Conservation (phyloP, 208 protist genomes). For the Wallacemonas sp. region DNA sequence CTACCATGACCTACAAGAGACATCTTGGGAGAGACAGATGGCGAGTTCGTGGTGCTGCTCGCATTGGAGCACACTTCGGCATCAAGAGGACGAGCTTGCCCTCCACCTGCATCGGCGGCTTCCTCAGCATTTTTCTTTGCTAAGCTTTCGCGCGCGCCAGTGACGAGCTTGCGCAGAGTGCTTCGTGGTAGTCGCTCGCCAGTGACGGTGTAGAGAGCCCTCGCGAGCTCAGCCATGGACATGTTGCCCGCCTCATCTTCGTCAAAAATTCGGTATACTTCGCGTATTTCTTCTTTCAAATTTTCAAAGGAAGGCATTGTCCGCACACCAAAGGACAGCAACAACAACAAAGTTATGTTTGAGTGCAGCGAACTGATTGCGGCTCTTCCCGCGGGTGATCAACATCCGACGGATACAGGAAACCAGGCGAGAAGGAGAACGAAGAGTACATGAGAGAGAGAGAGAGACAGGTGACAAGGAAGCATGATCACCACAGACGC, state of each 20-base stretch:
- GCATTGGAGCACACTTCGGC: background rate
- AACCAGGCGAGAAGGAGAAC: too few species aligned
- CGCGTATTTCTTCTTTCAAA: conserved; percentile 72
- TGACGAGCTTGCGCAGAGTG: conserved; percentile 57
- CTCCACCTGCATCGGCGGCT: background rate
- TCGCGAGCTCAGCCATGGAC: conserved; percentile 51
- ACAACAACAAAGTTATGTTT: background rate
- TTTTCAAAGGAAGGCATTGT: conserved; percentile 37
- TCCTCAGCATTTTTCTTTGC: conserved; percentile 28
- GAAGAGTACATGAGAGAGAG: too few species aligned
- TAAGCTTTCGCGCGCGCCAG: conserved; percentile 36
- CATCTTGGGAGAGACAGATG: background rate
- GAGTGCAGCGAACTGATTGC: background rate
- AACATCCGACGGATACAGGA: too few species aligned
- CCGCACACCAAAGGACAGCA: background rate
- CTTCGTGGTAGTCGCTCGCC: conserved; percentile 56
- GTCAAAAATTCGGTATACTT: conserved; percentile 85
- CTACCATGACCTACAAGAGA: background rate
- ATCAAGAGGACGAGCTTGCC: too few species aligned
- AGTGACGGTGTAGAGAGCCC: conserved; percentile 81
- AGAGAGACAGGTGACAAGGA: too few species aligned
- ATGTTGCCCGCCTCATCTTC: conserved; percentile 78
- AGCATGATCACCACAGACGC: too few species aligned
- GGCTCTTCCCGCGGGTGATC: too few species aligned
- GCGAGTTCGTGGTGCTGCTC: background rate